Conservation (phyloP, 2,329 filamentous ascomycete species). For the Colletotrichum orbiculare region DNA sequence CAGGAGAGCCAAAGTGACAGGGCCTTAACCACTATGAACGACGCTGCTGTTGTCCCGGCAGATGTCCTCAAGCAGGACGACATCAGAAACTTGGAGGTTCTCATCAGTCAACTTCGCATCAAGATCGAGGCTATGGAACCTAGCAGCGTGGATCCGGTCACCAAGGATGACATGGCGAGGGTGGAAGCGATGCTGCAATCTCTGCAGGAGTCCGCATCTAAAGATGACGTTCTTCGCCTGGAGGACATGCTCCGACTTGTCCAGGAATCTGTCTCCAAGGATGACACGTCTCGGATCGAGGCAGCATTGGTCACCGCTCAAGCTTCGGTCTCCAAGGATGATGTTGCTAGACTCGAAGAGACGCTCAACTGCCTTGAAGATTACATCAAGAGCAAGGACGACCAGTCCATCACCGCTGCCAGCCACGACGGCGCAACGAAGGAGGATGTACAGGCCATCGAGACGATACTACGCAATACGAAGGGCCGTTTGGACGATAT, state of each 20-base stretch:
- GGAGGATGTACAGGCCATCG: slow-evolving; percentile 90
- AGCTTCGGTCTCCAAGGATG: slow-evolving; percentile 57
- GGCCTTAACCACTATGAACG: slow-evolving; percentile 64
- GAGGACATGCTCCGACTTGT: slow-evolving; percentile 61
- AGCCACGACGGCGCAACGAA: slow-evolving; percentile 69
- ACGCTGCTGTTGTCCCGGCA: slow-evolving; percentile 60
- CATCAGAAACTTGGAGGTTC: slow-evolving; percentile 85
- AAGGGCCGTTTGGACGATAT: slow-evolving; percentile 87
- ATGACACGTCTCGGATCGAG: slow-evolving; percentile 55
- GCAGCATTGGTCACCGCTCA: slow-evolving; percentile 57
- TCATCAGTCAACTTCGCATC: slow-evolving; percentile 83
- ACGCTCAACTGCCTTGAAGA: slow-evolving; percentile 58
- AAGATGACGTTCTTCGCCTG: slow-evolving; percentile 48
- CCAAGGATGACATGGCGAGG: slow-evolving; percentile 48
- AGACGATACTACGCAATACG: slow-evolving; percentile 88
- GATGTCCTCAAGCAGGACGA: slow-evolving; percentile 75
- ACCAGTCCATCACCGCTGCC: slow-evolving; percentile 37
- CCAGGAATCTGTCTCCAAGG: slow-evolving; percentile 33
- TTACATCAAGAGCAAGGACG: slow-evolving; percentile 53
- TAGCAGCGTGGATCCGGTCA: slow-evolving; percentile 45
- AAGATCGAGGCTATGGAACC: slow-evolving; percentile 84
- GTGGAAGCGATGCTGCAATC: slow-evolving; percentile 58
- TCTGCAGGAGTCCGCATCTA: slow-evolving; percentile 52
- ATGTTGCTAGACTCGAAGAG: slow-evolving; percentile 64
- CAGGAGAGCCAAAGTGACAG: slow-evolving; percentile 54